A percentile compares a stretch with the other conserved stretches of the same genome.
phyloP scores from a whole-genome alignment of 495 filamentous ascomycete genomes.

The Choiromyces venosus region DNA sequence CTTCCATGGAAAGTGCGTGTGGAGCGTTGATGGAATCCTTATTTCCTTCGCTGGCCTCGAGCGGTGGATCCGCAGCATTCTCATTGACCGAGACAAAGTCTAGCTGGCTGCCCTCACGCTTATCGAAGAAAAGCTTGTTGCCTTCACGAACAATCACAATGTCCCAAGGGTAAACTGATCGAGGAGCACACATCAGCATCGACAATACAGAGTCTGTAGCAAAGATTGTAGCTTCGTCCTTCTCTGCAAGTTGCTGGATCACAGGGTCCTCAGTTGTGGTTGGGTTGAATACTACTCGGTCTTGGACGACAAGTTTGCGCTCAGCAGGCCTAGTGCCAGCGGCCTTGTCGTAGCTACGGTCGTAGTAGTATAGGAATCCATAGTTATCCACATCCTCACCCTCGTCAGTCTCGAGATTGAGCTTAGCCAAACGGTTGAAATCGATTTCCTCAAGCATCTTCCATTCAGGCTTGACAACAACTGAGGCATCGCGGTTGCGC shows the following conservation, averaged over 20 bases:
- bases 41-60: conserved; percentile 85
- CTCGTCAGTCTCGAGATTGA: conserved; percentile 88
- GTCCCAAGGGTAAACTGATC: conserved; percentile 96
- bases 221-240: conserved; percentile 94
- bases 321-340: conserved; percentile 74
- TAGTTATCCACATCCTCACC: conserved; percentile 93
- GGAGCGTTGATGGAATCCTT: conserved; percentile 94
- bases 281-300: conserved; percentile 94
- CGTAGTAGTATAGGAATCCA: conserved; percentile 96
- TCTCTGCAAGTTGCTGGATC: conserved; percentile 93
- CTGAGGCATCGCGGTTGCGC: conserved; percentile 87
- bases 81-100: conserved; percentile 98
- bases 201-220: conserved; percentile 94
- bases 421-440: conserved; percentile 86
- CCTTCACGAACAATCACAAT: conserved; percentile 83
- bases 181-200: conserved; percentile 97
- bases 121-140: conserved; percentile 97
- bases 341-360: conserved; percentile 85
- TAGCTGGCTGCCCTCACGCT: conserved; percentile 85
- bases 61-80: conserved; percentile 92
- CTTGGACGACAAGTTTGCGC: conserved; percentile 76
- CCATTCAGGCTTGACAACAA: conserved; percentile 93
- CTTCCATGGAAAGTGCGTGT: conserved; percentile 82
- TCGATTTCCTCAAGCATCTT: conserved; percentile 95
- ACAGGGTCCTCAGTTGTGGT: conserved; percentile 92